Conservation (phyloP, 2,329 filamentous ascomycete species). For the Curvularia eragrostidis region DNA sequence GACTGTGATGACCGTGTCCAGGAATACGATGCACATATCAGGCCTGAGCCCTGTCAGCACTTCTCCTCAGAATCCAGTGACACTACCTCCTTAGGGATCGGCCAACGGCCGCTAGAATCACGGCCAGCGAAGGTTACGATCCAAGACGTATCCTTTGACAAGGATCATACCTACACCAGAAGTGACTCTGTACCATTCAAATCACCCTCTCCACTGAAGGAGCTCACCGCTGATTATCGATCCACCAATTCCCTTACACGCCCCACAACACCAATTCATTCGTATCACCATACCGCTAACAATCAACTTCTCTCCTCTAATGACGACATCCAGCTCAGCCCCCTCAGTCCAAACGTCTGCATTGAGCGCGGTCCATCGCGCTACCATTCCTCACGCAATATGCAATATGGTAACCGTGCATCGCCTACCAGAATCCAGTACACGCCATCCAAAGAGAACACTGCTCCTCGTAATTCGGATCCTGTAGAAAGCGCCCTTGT, state of each 20-base stretch:
- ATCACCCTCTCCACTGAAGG: neutral
- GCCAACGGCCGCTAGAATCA: neutral
- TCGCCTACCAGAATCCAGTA: neutral
- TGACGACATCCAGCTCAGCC: slow-evolving; percentile 24
- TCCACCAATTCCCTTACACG: neutral
- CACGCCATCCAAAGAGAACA: slow-evolving; percentile 3
- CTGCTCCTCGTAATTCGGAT: neutral
- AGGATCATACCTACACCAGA: neutral
- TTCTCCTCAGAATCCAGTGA: neutral
- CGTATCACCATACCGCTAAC: neutral
- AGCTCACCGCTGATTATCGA: neutral
- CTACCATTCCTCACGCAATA: slow-evolving; percentile 14
- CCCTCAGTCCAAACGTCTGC: slow-evolving; percentile 42
- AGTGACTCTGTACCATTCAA: neutral
- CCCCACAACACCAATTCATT: neutral
- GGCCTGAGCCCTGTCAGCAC: neutral
- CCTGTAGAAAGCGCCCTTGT: neutral
- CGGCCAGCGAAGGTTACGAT: neutral
- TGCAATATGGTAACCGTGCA: neutral
- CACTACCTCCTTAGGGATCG: neutral
- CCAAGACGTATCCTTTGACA: neutral
- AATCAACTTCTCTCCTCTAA: slow-evolving; percentile 9
- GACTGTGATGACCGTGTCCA: neutral
- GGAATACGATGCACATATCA: neutral
- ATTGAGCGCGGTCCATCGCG: slow-evolving; percentile 37